Percentiles rank a stretch among this genome's conserved stretches.
These are phyloP conservation scores for Blattamonas nauphoetae DNA, from an alignment of 78 protist genomes.

Conservation along the genomic window DNA sequence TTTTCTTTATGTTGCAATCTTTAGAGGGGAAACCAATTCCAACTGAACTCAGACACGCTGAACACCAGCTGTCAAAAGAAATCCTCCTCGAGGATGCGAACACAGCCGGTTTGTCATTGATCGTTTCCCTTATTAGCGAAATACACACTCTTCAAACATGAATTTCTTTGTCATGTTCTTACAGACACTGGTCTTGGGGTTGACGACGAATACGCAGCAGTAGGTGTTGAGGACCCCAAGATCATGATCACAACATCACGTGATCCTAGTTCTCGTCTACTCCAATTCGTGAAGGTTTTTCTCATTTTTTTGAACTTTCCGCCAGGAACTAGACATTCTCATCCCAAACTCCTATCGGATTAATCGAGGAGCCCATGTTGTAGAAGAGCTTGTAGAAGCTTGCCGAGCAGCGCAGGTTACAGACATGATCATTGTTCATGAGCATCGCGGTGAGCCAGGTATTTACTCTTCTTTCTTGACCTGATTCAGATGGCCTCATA, in stretches of 20 bases:
- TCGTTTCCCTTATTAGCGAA: background rate
- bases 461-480: background rate
- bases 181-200: slow-evolving; percentile 13
- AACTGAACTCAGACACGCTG: slow-evolving; percentile 60
- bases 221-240: slow-evolving; percentile 86
- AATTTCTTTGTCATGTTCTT: background rate
- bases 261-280: slow-evolving; percentile 73
- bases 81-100: slow-evolving; percentile 40
- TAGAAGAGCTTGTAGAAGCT: slow-evolving; percentile 73
- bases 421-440: slow-evolving; percentile 92
- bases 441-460: slow-evolving; percentile 90
- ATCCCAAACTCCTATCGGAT: slow-evolving; percentile 84
- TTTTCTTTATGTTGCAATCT: background rate
- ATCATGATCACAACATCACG: slow-evolving; percentile 87
- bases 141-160: background rate
- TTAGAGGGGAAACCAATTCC: slow-evolving; percentile 67
- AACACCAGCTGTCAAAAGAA: slow-evolving; percentile 22
- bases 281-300: slow-evolving; percentile 79
- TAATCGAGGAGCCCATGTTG: slow-evolving; percentile 77
- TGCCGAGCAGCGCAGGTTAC: slow-evolving; percentile 73
- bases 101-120: background rate
- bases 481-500: slow-evolving; percentile 63
- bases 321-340: slow-evolving; percentile 64
- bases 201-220: slow-evolving; percentile 95
- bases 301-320: no score